Evolutionary conservation across 2,329 filamentous ascomycete genomes (phyloP).

Genomic region (Claviceps lovelessii): DNA sequence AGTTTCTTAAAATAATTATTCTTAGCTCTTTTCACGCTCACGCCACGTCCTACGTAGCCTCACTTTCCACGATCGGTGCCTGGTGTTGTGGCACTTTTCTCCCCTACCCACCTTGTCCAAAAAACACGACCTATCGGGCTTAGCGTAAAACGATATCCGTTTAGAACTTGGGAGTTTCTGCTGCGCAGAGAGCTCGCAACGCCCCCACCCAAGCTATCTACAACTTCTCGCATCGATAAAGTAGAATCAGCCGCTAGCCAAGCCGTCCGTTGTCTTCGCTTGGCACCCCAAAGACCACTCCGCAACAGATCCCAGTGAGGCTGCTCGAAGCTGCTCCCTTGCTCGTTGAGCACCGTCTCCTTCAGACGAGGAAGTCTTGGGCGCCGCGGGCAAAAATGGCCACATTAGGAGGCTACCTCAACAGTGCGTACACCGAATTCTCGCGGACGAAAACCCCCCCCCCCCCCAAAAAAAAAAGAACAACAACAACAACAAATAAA

Average conservation of each 20-base stretch:
- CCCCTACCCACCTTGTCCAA: neutral
- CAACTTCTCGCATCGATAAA: neutral
- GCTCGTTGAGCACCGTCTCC: neutral
- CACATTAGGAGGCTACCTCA: conserved; percentile 29
- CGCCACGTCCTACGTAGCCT: neutral
- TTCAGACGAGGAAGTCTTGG: neutral
- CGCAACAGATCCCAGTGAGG: neutral
- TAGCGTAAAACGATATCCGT: neutral
- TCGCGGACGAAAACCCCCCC: neutral
- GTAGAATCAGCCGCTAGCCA: too few relatives aligned
- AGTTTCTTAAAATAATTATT: too few relatives aligned
- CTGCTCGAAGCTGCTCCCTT: neutral
- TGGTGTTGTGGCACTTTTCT: neutral
- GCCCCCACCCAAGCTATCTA: neutral
- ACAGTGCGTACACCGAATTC: conserved; percentile 20
- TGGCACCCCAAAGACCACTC: neutral
- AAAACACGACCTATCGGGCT: neutral
- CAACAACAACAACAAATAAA: neutral
- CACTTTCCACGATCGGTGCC: neutral
- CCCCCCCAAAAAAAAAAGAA: neutral
- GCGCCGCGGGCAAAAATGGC: conserved; percentile 19
- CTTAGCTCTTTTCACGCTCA: neutral
- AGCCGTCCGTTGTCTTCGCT: neutral
- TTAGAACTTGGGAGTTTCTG: neutral
- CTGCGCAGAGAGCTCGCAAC: neutral